Percentiles rank a stretch among this genome's conserved stretches.
phyloP scores from a whole-genome alignment of 208 protist genomes.

The Ichthyophonus hoferi region DNA sequence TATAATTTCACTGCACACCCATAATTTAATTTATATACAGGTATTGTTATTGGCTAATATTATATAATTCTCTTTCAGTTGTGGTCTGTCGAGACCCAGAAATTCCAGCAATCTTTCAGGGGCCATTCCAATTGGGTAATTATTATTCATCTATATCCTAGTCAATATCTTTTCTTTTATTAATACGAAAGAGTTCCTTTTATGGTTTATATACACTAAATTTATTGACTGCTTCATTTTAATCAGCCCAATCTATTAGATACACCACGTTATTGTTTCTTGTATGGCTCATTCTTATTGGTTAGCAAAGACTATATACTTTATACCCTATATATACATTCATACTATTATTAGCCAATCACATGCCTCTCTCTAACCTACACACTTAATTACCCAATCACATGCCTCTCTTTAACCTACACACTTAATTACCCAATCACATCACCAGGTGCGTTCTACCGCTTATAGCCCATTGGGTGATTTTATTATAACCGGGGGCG shows the following conservation, averaged over 20 bases:
- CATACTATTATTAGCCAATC: not conserved
- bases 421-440: not conserved
- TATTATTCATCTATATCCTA: not conserved
- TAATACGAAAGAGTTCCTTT: too few relatives aligned
- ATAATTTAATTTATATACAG: too few relatives aligned
- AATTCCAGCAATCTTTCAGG: slow-evolving; percentile 58
- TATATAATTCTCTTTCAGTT: too few relatives aligned
- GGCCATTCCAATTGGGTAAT: slow-evolving; percentile 70
- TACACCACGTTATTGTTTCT: too few relatives aligned
- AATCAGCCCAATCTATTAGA: too few relatives aligned
- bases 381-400: not conserved
- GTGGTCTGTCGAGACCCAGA: slow-evolving; percentile 49
- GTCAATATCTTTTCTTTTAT: not conserved
- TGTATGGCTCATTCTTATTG: too few relatives aligned
- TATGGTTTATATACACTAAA: too few relatives aligned
- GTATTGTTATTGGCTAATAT: too few relatives aligned
- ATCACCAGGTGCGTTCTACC: slow-evolving; percentile 55
- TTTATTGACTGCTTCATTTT: too few relatives aligned
- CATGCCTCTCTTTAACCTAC: not conserved
- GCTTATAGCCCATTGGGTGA: slow-evolving; percentile 55
- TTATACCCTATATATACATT: not conserved
- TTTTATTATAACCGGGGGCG: slow-evolving; percentile 59
- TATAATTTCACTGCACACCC: not conserved
- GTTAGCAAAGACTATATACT: too few relatives aligned
- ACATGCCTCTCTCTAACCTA: not conserved